These are phyloP conservation scores for Malus asiatica DNA, from an alignment of 306 rosid genomes.

Conservation along the genomic window DNA sequence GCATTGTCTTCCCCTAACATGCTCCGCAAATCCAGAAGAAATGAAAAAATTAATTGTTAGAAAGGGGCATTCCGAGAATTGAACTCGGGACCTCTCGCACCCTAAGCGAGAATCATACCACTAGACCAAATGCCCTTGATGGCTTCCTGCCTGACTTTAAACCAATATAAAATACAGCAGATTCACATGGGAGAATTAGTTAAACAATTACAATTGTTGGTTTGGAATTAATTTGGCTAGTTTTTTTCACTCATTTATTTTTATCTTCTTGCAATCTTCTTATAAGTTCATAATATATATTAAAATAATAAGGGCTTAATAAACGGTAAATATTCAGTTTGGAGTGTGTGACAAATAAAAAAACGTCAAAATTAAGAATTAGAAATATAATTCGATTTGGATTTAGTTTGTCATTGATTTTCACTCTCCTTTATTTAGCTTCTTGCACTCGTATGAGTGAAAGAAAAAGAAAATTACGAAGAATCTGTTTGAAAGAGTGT, in stretches of 20 bases:
- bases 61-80: constrained; percentile 2
- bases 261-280: background rate
- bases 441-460: background rate
- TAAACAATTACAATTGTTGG: background rate
- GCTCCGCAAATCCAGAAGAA: background rate
- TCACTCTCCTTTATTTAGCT: background rate
- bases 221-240: background rate
- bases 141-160: background rate
- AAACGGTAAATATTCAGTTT: background rate
- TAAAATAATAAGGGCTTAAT: background rate
- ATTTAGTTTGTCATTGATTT: background rate
- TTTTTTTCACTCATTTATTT: background rate
- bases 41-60: background rate
- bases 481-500: background rate
- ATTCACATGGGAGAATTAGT: background rate
- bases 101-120: constrained; percentile 13
- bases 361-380: background rate
- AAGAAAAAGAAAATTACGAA: no score
- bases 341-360: background rate
- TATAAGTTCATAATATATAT: no score
- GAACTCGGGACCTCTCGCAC: constrained; percentile 9
- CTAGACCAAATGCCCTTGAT: constrained; percentile 1
- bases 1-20: background rate
- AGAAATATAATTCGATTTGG: background rate
- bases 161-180: no score